Evolutionary conservation across 2,329 filamentous ascomycete genomes (phyloP).

Genomic region (Fusarium pininemorale): DNA sequence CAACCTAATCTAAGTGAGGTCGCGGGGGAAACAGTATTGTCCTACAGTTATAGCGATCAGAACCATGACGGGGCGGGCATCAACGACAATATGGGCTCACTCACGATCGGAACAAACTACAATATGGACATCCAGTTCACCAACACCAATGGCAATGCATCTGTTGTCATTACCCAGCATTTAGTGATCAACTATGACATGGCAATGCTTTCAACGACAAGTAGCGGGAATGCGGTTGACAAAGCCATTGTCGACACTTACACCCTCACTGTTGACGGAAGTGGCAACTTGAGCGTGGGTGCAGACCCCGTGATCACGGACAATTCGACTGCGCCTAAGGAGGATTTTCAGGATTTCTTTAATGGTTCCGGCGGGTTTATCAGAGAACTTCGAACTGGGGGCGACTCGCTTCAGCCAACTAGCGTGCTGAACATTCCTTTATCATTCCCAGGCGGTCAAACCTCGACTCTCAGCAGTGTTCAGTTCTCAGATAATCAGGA

Average conservation of each 20-base stretch:
- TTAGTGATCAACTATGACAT: not conserved
- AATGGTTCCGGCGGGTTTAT: not conserved
- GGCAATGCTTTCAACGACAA: too few relatives aligned
- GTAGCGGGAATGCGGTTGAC: not conserved
- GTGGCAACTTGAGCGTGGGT: not conserved
- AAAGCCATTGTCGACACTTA: not conserved
- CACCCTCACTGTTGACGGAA: not conserved
- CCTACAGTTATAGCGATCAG: not conserved
- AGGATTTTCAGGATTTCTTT: rapidly evolving
- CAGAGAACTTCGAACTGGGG: rapidly evolving
- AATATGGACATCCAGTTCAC: not conserved
- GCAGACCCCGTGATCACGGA: not conserved
- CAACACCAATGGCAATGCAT: rapidly evolving
- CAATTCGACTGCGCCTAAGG: not conserved
- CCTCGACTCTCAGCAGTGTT: not conserved
- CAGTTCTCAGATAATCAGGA: not conserved
- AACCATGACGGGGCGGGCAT: not conserved
- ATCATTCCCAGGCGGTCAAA: not conserved
- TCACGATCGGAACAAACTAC: not conserved
- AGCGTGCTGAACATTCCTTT: rapidly evolving
- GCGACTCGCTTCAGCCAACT: not conserved
- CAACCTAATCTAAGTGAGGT: not conserved
- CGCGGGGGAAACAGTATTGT: not conserved
- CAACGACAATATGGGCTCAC: not conserved
- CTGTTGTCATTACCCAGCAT: not conserved